Evolutionary conservation across 192 early-diverging fungal species (phyloP).

Genomic region (Coemansia sp.): DNA sequence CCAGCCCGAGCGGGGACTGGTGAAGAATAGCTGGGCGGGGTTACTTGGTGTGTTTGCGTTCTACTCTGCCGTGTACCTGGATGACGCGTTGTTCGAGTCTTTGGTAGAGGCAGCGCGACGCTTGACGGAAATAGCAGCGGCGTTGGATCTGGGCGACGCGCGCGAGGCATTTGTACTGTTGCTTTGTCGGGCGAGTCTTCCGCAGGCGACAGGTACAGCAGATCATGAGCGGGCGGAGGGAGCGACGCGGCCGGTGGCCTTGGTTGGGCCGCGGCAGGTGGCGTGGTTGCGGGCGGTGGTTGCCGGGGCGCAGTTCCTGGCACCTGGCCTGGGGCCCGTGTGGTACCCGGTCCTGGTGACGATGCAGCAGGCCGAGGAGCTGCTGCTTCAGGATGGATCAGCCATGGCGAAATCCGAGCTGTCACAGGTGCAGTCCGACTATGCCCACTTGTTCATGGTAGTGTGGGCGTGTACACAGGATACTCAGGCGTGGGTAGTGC

Average conservation of each 20-base stretch:
- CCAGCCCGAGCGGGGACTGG: too few relatives aligned
- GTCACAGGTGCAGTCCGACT: constrained; percentile 8
- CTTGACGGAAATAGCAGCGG: constrained; percentile 74
- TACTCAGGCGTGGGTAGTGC: constrained; percentile 17
- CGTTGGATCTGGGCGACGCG: constrained; percentile 68
- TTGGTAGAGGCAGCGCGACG: constrained; percentile 65
- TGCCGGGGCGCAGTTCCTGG: constrained; percentile 65
- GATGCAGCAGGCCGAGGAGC: constrained; percentile 78
- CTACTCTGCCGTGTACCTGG: constrained; percentile 67
- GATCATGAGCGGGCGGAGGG: constrained; percentile 20
- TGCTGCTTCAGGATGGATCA: constrained; percentile 45
- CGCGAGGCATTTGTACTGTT: constrained; percentile 80
- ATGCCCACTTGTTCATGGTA: constrained; percentile 8
- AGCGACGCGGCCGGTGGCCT: neutral
- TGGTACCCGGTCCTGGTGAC: constrained; percentile 90
- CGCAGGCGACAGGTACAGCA: constrained; percentile 45
- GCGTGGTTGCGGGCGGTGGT: constrained; percentile 68
- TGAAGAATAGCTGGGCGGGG: constrained; percentile 72
- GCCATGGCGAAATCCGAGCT: constrained; percentile 1
- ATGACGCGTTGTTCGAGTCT: constrained; percentile 75
- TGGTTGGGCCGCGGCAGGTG: constrained; percentile 58
- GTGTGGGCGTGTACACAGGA: constrained; percentile 3
- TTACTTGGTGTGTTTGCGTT: constrained; percentile 73
- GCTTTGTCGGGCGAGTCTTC: constrained; percentile 81
- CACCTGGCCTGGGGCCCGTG: constrained; percentile 63